Evolutionary conservation across 2,329 filamentous ascomycete species (phyloP).

Genomic region (Diaporthe nobilis): DNA sequence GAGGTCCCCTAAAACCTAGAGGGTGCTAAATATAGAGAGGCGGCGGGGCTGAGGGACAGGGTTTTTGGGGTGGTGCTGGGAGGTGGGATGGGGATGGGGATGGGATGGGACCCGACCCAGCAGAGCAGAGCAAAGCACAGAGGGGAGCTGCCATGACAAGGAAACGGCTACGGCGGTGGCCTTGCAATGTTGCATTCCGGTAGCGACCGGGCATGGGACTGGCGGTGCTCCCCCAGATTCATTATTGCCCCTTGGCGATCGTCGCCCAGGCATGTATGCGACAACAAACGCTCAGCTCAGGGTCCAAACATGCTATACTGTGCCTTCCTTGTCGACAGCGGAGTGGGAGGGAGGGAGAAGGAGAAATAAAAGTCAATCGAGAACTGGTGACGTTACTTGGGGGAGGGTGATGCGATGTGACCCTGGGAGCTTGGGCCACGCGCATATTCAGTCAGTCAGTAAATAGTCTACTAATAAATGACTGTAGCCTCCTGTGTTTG

Average conservation of each 20-base stretch:
- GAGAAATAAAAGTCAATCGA: neutral
- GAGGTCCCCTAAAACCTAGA: constrained; percentile 24
- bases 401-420: constrained; percentile 11
- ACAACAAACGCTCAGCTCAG: neutral
- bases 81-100: constrained; percentile 1
- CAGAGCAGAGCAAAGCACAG: neutral
- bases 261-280: neutral
- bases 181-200: constrained; percentile 19
- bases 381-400: constrained; percentile 19
- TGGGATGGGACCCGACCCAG: neutral
- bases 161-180: constrained; percentile 1
- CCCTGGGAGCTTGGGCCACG: constrained; percentile 33
- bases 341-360: neutral
- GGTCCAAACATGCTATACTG: neutral
- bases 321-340: neutral
- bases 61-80: neutral
- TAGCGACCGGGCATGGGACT: neutral
- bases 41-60: constrained; percentile 31
- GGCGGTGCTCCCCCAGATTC: neutral
- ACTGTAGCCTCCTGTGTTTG: neutral
- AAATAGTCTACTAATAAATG: neutral
- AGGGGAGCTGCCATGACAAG: neutral
- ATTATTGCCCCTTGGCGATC: neutral
- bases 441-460: neutral
- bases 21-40: constrained; percentile 34